phyloP scores from a whole-genome alignment of 192 early-diverging fungal genomes.

The Podila verticillata region DNA sequence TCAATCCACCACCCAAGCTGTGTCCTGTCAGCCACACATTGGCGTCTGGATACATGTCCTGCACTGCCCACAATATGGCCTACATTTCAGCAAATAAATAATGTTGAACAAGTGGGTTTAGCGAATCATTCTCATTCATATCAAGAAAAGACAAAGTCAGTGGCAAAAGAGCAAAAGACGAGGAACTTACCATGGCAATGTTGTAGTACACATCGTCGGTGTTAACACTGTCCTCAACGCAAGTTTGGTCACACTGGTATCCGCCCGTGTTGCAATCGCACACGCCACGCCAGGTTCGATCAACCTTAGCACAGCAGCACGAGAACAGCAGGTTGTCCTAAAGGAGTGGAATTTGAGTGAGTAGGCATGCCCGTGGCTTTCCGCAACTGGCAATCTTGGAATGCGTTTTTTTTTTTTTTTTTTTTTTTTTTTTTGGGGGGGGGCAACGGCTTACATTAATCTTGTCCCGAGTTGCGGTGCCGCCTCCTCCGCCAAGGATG shows the following conservation, averaged over 20 bases:
- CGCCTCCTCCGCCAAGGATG: conserved; percentile 72
- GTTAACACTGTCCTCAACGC: conserved; percentile 68
- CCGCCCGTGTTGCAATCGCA: conserved; percentile 81
- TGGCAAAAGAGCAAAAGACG: not conserved
- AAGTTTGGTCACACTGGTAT: conserved; percentile 66
- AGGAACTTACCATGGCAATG: conserved; percentile 60
- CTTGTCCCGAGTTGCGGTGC: conserved; percentile 79
- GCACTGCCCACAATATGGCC: conserved; percentile 73
- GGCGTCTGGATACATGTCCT: conserved; percentile 71
- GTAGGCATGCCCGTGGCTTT: not conserved
- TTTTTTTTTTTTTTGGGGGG: too few relatives aligned
- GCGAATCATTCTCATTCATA: not conserved
- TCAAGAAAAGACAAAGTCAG: not conserved
- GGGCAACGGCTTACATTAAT: conserved; percentile 66
- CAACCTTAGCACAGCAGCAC: conserved; percentile 93
- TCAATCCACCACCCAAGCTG: conserved; percentile 83
- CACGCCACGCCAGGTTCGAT: conserved; percentile 82
- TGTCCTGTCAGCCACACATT: conserved; percentile 88
- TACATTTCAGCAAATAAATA: conserved; percentile 33
- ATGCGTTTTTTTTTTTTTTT: too few relatives aligned
- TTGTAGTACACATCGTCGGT: conserved; percentile 75
- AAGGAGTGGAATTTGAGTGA: not conserved
- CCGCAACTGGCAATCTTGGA: too few relatives aligned
- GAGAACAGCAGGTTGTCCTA: conserved; percentile 95
- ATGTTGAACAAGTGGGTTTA: not conserved